Percentiles rank a stretch among this genome's conserved stretches.
phyloP scores from a whole-genome alignment of 345 rosid species.

The Moricandia moricandioides region DNA sequence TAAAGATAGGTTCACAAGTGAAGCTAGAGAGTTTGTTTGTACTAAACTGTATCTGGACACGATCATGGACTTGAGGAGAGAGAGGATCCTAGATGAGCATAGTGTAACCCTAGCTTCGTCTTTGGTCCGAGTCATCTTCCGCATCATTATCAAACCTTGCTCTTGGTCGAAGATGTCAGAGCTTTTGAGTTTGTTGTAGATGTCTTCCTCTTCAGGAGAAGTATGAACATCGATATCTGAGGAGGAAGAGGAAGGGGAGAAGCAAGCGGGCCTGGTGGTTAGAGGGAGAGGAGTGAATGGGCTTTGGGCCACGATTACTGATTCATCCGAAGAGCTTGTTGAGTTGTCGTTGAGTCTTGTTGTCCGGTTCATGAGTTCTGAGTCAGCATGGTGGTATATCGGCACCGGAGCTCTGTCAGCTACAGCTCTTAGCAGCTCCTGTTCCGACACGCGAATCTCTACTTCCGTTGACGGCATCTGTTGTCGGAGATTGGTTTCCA shows the following conservation, averaged over 20 bases:
- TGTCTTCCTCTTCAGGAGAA: conserved; percentile 30
- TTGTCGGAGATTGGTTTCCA: conserved; percentile 45
- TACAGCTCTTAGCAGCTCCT: conserved; percentile 58
- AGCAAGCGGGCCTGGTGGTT: conserved; percentile 71
- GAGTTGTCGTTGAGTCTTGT: conserved; percentile 7
- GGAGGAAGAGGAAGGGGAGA: conserved; percentile 64
- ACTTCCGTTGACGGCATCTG: conserved; percentile 38
- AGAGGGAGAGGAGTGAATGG: conserved; percentile 72
- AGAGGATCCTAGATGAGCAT: conserved; percentile 22
- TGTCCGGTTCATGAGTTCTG: conserved; percentile 40
- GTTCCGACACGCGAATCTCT: conserved; percentile 59
- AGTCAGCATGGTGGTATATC: conserved; percentile 48
- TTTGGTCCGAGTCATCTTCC: conserved; percentile 30
- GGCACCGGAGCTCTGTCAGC: conserved; percentile 44
- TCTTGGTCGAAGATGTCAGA: conserved; percentile 26
- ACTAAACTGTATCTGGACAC: conserved; percentile 28
- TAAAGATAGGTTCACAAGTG: conserved; percentile 69
- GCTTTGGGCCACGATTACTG: conserved; percentile 47
- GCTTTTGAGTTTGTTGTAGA: conserved; percentile 29
- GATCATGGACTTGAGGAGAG: conserved; percentile 12
- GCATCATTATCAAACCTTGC: conserved; percentile 36
- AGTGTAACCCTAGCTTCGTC: conserved; percentile 29
- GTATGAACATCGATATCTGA: conserved; percentile 21
- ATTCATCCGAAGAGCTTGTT: conserved; percentile 60
- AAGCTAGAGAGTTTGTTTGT: conserved; percentile 45